Evolutionary conservation across 73 alveolate genomes (phyloP), one percentile per base, ranked within the genome.

Genomic region (Symbiodinium pilosum): DNA sequence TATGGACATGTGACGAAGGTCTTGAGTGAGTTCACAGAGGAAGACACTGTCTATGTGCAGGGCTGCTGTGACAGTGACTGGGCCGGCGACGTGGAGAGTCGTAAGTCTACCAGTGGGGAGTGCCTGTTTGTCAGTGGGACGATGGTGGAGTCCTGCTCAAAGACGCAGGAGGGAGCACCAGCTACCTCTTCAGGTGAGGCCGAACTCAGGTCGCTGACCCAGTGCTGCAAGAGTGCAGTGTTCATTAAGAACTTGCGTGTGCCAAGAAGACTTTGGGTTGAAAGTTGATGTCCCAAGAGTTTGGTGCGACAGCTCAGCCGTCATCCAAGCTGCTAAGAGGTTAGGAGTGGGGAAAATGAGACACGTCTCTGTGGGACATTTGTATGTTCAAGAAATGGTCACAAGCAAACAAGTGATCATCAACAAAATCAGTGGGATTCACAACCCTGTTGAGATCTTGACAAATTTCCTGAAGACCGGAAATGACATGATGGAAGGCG

Each of bases 241-340:
- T 87, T 28, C 34, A 40, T 52, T 16, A 32, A 30, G 43, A 52
- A 87, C 18, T 87, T 2, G 83, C 85, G 28, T n/a, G n/a, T n/a
- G n/a, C n/a, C 64, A 36, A 26, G 85, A 52, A 16, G 94, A 52
- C 20, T 85, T 85, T 26, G 94, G 84, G 11, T 8, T 87, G 42
- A 21, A 3, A 56, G 64, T 87, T 3, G 40, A 52, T 24, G 30
- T 11, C 30, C 83, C 94, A 21, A 42, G 83, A 3, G 42, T 56
- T 52, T 87, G 83, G 94, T 56, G 85, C 42, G 85, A 87, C 40
- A 36, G 85, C n/a, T 56, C 83, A 18, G 94, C 94, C 21, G 94
- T 85, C n/a, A 36, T 52, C 85, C 94, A 87, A 26, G 83, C 94
- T 21, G 94, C 94, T 4, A 87, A 52, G 56, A 40, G 64, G 28